phyloP scores from a whole-genome alignment of 2,329 filamentous ascomycete genomes.

The Penicillium sp. region DNA sequence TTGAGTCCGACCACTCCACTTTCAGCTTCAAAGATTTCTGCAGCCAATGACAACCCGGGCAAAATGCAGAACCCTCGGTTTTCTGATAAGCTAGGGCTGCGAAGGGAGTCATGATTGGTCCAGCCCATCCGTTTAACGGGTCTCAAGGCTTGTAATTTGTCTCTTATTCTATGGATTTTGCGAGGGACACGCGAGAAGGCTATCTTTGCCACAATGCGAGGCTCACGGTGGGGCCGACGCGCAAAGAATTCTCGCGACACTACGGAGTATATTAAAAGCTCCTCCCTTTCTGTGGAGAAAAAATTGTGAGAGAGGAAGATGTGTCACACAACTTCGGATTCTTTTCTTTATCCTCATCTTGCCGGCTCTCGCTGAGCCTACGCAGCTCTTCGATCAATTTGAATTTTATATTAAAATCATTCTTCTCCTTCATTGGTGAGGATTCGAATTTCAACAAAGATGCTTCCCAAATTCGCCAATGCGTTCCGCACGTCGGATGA shows the following conservation, averaged over 20 bases:
- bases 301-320: conserved; percentile 22
- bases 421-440: conserved; percentile 18
- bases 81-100: conserved; percentile 21
- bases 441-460: conserved; percentile 5
- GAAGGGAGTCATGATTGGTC: neutral
- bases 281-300: conserved; percentile 15
- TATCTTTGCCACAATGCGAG: conserved; percentile 17
- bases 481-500: conserved; percentile 23
- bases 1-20: neutral
- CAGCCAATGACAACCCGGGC: conserved; percentile 12
- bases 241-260: conserved; percentile 17
- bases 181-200: conserved; percentile 18
- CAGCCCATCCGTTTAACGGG: neutral
- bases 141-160: conserved; percentile 23
- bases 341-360: conserved; percentile 14
- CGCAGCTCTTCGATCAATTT: conserved; percentile 19
- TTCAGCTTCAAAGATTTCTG: neutral
- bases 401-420: neutral
- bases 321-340: conserved; percentile 14
- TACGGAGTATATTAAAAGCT: conserved; percentile 23
- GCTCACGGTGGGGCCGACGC: conserved; percentile 18
- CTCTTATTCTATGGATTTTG: conserved; percentile 16
- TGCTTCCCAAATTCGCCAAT: conserved; percentile 16
- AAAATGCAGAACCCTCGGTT: conserved; percentile 13
- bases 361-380: conserved; percentile 21